phyloP scores from a whole-genome alignment of 1,284 basidiomycete species.

The Cutaneotrichosporon cutaneum region DNA sequence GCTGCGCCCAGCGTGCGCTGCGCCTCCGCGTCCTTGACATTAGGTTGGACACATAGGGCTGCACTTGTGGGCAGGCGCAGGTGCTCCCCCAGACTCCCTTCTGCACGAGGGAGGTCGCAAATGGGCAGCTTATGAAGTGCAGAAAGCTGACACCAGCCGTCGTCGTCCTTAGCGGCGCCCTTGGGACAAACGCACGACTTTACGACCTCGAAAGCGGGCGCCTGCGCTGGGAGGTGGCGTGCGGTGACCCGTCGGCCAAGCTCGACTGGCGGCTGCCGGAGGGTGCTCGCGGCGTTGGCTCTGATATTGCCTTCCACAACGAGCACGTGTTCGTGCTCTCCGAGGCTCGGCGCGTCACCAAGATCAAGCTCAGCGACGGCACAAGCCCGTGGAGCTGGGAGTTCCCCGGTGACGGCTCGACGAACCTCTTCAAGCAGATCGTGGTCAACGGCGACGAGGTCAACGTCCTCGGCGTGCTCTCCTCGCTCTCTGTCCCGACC shows the following conservation, averaged over 20 bases:
- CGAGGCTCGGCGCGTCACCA: constrained; percentile 40
- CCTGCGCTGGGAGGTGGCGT: constrained; percentile 65
- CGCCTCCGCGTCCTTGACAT: too few species aligned
- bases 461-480: constrained; percentile 68
- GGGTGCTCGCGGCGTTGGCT: constrained; percentile 52
- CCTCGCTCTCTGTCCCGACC: constrained; percentile 63
- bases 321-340: constrained; percentile 40
- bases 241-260: constrained; percentile 50
- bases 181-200: constrained; percentile 67
- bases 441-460: constrained; percentile 59
- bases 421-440: constrained; percentile 65
- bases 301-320: constrained; percentile 53
- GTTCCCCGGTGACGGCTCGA: constrained; percentile 52
- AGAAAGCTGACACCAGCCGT: constrained; percentile 57
- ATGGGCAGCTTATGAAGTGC: neutral
- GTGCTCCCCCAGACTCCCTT: too few species aligned
- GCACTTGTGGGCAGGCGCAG: too few species aligned
- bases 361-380: constrained; percentile 35
- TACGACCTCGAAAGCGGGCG: constrained; percentile 67
- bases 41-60: too few species aligned
- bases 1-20: too few species aligned
- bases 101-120: too few species aligned
- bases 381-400: constrained; percentile 41
- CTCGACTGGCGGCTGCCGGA: neutral
- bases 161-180: constrained; percentile 70